Evolutionary conservation across 257 asterid genomes (phyloP), one percentile per base, ranked within the genome.

Genomic region (Ilex aquifolium): DNA sequence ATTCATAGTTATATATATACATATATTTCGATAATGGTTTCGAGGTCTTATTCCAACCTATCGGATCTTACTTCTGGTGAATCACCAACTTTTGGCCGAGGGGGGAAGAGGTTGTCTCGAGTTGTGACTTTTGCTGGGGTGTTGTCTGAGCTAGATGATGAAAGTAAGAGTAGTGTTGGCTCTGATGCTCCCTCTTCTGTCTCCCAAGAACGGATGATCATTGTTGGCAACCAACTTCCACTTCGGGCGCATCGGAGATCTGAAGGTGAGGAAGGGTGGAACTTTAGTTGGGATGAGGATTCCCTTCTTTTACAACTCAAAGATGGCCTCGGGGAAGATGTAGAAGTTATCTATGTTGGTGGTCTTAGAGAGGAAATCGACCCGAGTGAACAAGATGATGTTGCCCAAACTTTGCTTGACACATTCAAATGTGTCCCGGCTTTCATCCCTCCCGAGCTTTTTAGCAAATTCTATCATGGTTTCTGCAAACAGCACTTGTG

Each of bases 401-500:
- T 87, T 4, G 88, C 97, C 2, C 97, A 87, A 71, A 81, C 82
- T 2, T 72, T 89, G 74, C 94, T 89, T 2, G 97, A 89, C 56
- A 79, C 76, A 5, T 89, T 86, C 76, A 89, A 89, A 60, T 89
- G 95, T 44, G 97, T 86, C 55, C 97, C 95, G 2, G 95, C 97
- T 69, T 89, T 89, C 69, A 82, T 87, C 66, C 94, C 91, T 6
- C 88, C 86, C 1, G 94, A 81, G 54, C 77, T 89, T 31, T 84
- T 86, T 75, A 82, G 75, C 56, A 86, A 86, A 69, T 86, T 82
- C 83, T 89, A 89, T 74, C 95, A 84, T 61, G 95, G 96, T 21
- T 89, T 89, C 67, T 89, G 96, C 74, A 89, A 89, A 62, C 96
- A 86, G 72, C 81, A 86, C 55, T 74, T 89, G 17, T 89, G 96